Conservation (phyloP, 1,284 basidiomycete genomes). For the Entoloma clypeatum region DNA sequence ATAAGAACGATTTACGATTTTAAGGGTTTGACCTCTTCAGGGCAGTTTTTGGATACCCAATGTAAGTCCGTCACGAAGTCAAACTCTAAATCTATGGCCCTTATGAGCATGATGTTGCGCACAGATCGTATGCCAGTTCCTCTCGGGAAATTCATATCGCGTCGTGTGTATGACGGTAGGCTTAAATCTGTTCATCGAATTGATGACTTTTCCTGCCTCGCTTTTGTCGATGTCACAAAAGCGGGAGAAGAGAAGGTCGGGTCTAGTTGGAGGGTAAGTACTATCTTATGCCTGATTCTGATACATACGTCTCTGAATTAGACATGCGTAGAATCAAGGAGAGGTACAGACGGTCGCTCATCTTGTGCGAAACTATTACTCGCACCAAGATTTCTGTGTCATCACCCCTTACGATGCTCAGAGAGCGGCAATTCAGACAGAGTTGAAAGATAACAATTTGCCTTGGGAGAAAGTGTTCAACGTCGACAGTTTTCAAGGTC, state of each 20-base stretch:
- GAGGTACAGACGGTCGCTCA: constrained; percentile 39
- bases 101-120: constrained; percentile 1
- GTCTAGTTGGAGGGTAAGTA: constrained; percentile 42
- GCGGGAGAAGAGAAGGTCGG: constrained; percentile 38
- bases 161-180: constrained; percentile 36
- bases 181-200: constrained; percentile 37
- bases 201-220: constrained; percentile 26
- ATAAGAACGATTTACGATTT: constrained; percentile 47
- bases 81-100: background rate
- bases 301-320: background rate
- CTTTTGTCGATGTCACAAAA: constrained; percentile 43
- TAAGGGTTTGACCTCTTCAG: constrained; percentile 31
- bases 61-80: constrained; percentile 29
- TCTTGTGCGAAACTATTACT: constrained; percentile 40
- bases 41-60: constrained; percentile 42
- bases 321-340: constrained; percentile 34
- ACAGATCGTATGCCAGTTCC: constrained; percentile 48
- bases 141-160: constrained; percentile 46
- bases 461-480: constrained; percentile 46
- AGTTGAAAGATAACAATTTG: constrained; percentile 34
- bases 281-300: background rate
- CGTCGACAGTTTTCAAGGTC: constrained; percentile 51
- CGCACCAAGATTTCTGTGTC: constrained; percentile 36
- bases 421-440: constrained; percentile 38
- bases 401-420: constrained; percentile 60